Evolutionary conservation across 495 filamentous ascomycete genomes (phyloP).

Genomic region (Rusavskia elegans): DNA sequence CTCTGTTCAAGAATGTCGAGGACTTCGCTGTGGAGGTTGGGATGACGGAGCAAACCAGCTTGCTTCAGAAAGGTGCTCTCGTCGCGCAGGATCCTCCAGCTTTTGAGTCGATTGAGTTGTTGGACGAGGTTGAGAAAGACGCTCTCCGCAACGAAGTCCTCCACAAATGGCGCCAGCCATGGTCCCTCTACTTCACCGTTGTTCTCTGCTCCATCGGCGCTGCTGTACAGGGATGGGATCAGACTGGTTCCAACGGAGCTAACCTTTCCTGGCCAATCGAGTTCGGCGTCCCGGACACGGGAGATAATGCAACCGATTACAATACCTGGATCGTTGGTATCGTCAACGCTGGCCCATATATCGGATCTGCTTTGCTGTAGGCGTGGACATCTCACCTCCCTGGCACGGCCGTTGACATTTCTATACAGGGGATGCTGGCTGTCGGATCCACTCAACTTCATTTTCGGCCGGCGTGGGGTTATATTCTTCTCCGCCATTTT

Average conservation of each 20-base stretch:
- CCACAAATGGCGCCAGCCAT: constrained; percentile 50
- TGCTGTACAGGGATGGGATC: constrained; percentile 56
- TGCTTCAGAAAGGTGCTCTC: constrained; percentile 44
- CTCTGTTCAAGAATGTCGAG: constrained; percentile 39
- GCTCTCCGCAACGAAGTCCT: constrained; percentile 40
- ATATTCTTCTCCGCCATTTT: constrained; percentile 48
- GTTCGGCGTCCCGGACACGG: constrained; percentile 35
- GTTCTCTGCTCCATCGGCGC: constrained; percentile 55
- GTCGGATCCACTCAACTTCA: constrained; percentile 40
- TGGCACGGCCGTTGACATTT: neutral
- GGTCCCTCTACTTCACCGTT: constrained; percentile 51
- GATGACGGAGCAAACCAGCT: constrained; percentile 28
- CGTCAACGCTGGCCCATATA: constrained; percentile 40
- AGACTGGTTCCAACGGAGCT: constrained; percentile 60
- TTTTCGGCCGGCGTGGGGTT: constrained; percentile 38
- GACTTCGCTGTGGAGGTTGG: constrained; percentile 32
- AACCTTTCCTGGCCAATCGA: constrained; percentile 45
- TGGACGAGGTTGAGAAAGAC: constrained; percentile 36
- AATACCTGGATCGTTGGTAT: constrained; percentile 48
- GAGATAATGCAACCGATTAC: constrained; percentile 2
- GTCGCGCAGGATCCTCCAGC: constrained; percentile 42
- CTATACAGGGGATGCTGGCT: constrained; percentile 37
- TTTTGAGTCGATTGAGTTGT: constrained; percentile 37
- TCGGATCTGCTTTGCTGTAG: constrained; percentile 21
- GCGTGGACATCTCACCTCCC: neutral